phyloP scores from a whole-genome alignment of 768 basidiomycete species.

The Suillus hirtellus region DNA sequence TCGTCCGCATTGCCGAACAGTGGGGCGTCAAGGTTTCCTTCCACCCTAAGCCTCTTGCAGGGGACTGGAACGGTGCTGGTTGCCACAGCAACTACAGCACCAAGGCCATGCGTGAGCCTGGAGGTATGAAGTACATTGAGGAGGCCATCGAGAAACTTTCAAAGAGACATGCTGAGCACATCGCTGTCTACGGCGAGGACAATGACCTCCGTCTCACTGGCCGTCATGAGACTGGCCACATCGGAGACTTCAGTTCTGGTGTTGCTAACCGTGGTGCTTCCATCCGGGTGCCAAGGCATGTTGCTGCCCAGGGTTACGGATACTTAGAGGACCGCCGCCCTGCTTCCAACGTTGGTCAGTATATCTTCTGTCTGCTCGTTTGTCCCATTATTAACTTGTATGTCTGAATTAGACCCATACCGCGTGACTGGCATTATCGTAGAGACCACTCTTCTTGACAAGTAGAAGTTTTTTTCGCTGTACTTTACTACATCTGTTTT shows the following conservation, averaged over 20 bases:
- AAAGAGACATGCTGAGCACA: slow-evolving; percentile 91
- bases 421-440: slow-evolving; percentile 88
- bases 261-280: slow-evolving; percentile 98
- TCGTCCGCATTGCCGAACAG: slow-evolving; percentile 94
- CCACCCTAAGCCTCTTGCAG: slow-evolving; percentile 97
- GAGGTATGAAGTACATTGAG: slow-evolving; percentile 91
- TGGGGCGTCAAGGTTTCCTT: slow-evolving; percentile 97
- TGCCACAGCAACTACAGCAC: slow-evolving; percentile 99
- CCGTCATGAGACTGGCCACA: slow-evolving; percentile 96
- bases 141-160: slow-evolving; percentile 91
- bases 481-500: slow-evolving; percentile 15
- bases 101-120: slow-evolving; percentile 88
- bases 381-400: slow-evolving; percentile 7
- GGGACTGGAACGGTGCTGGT: slow-evolving; percentile 99
- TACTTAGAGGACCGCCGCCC: slow-evolving; percentile 97
- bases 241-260: slow-evolving; percentile 87
- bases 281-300: slow-evolving; percentile 93
- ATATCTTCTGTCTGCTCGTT: slow-evolving; percentile 11
- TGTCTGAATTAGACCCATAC: slow-evolving; percentile 72
- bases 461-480: slow-evolving; percentile 35
- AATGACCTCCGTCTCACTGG: slow-evolving; percentile 96
- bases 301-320: slow-evolving; percentile 88
- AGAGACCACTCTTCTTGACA: slow-evolving; percentile 79
- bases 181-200: slow-evolving; percentile 96
- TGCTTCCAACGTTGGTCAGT: slow-evolving; percentile 93